Percentiles rank a stretch among this genome's conserved stretches.
These are phyloP conservation scores for Aspergillus ochraceus DNA, from an alignment of 2,329 filamentous ascomycete genomes.

Conservation along the genomic window DNA sequence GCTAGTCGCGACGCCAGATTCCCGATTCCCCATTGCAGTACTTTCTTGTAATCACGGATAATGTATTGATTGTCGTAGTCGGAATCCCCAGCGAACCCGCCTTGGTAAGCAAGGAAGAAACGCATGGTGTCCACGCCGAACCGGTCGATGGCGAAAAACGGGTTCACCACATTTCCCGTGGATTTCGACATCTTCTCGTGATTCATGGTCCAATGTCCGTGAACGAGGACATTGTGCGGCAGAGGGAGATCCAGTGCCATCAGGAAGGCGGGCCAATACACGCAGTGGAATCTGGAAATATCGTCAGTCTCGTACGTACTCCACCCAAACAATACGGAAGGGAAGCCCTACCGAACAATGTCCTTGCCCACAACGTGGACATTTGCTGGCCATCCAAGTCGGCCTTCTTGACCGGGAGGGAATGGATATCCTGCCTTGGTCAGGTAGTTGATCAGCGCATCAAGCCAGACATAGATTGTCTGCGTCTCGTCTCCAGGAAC, in stretches of 20 bases:
- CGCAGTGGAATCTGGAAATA: slow-evolving; percentile 71
- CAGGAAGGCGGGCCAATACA: slow-evolving; percentile 97
- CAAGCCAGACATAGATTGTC: slow-evolving; percentile 98
- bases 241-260: slow-evolving; percentile 80
- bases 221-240: slow-evolving; percentile 78
- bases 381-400: slow-evolving; percentile 82
- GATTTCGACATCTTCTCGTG: slow-evolving; percentile 96
- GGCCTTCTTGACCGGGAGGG: slow-evolving; percentile 63
- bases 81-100: slow-evolving; percentile 73
- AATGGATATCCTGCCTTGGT: slow-evolving; percentile 81
- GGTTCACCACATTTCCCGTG: slow-evolving; percentile 90
- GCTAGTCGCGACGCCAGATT: slow-evolving; percentile 75
- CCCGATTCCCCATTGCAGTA: slow-evolving; percentile 73
- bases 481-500: slow-evolving; percentile 82
- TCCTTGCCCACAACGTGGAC: slow-evolving; percentile 95
- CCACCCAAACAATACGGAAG: neutral
- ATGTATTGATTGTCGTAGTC: slow-evolving; percentile 82
- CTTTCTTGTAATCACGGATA: slow-evolving; percentile 74
- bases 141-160: slow-evolving; percentile 83
- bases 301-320: slow-evolving; percentile 18
- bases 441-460: slow-evolving; percentile 91
- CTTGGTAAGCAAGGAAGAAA: slow-evolving; percentile 82
- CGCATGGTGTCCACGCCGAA: slow-evolving; percentile 87
- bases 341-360: slow-evolving; percentile 65
- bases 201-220: slow-evolving; percentile 94